Conservation (phyloP, 2,329 filamentous ascomycete species). For the Xylariaceae sp. region DNA sequence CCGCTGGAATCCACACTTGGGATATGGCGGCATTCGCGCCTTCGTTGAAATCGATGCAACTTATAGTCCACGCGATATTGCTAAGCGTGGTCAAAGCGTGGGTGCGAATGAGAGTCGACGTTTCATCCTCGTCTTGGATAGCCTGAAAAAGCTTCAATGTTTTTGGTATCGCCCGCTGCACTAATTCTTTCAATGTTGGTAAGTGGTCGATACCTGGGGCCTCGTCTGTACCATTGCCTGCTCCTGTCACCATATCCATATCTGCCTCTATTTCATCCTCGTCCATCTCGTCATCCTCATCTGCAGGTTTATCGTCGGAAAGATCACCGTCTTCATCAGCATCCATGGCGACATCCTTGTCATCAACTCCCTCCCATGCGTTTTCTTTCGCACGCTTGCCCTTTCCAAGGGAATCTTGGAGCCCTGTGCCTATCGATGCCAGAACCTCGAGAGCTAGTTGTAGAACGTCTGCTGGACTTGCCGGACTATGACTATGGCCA, state of each 20-base stretch:
- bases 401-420: constrained; percentile 58
- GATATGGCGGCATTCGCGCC: constrained; percentile 58
- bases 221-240: constrained; percentile 50
- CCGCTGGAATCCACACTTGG: constrained; percentile 59
- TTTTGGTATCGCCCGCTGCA: constrained; percentile 53
- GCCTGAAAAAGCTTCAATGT: constrained; percentile 52
- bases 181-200: constrained; percentile 57
- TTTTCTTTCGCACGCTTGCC: constrained; percentile 45
- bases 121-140: constrained; percentile 48
- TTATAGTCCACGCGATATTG: constrained; percentile 72
- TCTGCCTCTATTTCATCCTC: constrained; percentile 65
- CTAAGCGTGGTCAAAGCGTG: constrained; percentile 66
- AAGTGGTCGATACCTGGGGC: constrained; percentile 55
- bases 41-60: constrained; percentile 63
- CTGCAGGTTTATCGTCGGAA: constrained; percentile 43
- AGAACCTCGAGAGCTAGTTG: constrained; percentile 66
- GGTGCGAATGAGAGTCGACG: constrained; percentile 51
- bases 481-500: constrained; percentile 47
- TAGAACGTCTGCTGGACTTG: constrained; percentile 52
- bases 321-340: constrained; percentile 46
- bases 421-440: constrained; percentile 66
- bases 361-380: constrained; percentile 48
- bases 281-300: constrained; percentile 59
- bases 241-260: constrained; percentile 67
- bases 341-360: constrained; percentile 45